These are phyloP conservation scores for Cucurbita ficifolia DNA, from an alignment of 306 rosid species.

Conservation along the genomic window DNA sequence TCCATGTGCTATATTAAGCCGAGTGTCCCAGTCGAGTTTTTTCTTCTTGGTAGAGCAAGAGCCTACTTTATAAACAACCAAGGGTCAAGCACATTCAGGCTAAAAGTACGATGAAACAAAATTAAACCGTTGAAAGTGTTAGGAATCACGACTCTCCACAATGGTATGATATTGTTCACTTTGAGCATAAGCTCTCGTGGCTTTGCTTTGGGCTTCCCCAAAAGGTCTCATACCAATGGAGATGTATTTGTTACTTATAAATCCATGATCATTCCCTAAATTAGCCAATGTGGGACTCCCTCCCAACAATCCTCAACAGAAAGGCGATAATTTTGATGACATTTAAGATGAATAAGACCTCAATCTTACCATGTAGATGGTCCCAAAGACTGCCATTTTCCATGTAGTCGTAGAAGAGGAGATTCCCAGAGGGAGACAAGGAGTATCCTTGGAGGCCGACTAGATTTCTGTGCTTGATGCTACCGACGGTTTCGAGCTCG, in stretches of 20 bases:
- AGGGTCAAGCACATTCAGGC: too few species aligned
- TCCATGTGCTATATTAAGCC: conserved; percentile 76
- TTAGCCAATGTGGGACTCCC: too few species aligned
- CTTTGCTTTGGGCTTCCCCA: too few species aligned
- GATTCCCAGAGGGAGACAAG: conserved; percentile 70
- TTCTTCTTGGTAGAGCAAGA: conserved; percentile 36
- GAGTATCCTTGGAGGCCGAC: conserved; percentile 93
- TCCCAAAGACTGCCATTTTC: conserved; percentile 96
- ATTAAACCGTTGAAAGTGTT: too few species aligned
- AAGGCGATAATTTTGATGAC: background rate
- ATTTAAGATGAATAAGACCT: background rate
- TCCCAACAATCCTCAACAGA: background rate
- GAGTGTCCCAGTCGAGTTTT: conserved; percentile 68
- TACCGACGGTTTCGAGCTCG: conserved; percentile 75
- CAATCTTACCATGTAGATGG: conserved; percentile 64
- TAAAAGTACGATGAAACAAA: background rate
- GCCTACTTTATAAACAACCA: background rate
- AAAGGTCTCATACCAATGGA: too few species aligned
- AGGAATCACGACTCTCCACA: too few species aligned
- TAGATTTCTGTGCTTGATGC: conserved; percentile 88
- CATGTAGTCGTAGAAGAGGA: conserved; percentile 93
- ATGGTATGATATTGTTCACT: too few species aligned
- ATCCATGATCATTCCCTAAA: too few species aligned
- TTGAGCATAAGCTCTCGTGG: too few species aligned
- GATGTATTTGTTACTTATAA: too few species aligned